Conservation (phyloP, 2,329 filamentous ascomycete species). For the Cryphonectria naterciae region DNA sequence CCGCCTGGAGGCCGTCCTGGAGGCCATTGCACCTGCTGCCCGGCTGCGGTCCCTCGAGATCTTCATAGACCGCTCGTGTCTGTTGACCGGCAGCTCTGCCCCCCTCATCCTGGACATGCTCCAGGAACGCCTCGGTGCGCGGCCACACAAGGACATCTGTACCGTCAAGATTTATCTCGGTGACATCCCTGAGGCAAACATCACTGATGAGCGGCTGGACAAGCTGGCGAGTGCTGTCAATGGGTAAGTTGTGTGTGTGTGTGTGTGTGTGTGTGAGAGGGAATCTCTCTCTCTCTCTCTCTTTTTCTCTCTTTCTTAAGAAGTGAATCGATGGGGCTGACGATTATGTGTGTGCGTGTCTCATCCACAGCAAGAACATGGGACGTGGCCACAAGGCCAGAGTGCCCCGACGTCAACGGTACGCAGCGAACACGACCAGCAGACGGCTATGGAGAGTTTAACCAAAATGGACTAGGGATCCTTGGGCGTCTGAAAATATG, state of each 20-base stretch:
- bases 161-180: constrained; percentile 7
- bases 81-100: not conserved
- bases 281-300: not conserved
- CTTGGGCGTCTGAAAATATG: not conserved
- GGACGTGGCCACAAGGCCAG: constrained; percentile 7
- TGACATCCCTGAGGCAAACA: not conserved
- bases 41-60: not conserved
- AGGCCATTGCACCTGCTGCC: not conserved
- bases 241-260: not conserved
- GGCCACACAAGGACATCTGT: not conserved
- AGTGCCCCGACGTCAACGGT: not conserved
- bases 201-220: not conserved
- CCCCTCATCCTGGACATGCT: not conserved
- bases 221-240: not conserved
- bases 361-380: not conserved
- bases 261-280: too few species aligned
- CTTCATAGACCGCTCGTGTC: constrained; percentile 2
- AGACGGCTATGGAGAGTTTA: constrained; percentile 7
- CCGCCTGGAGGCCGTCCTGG: constrained; percentile 8
- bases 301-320: not conserved
- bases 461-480: not conserved
- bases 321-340: not conserved
- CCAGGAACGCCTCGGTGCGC: not conserved
- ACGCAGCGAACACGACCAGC: not conserved
- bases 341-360: not conserved